Percentiles rank a stretch among this genome's conserved stretches.
Evolutionary conservation across 1,284 basidiomycete genomes (phyloP).

Genomic region (Sanguinoderma infundibulare): DNA sequence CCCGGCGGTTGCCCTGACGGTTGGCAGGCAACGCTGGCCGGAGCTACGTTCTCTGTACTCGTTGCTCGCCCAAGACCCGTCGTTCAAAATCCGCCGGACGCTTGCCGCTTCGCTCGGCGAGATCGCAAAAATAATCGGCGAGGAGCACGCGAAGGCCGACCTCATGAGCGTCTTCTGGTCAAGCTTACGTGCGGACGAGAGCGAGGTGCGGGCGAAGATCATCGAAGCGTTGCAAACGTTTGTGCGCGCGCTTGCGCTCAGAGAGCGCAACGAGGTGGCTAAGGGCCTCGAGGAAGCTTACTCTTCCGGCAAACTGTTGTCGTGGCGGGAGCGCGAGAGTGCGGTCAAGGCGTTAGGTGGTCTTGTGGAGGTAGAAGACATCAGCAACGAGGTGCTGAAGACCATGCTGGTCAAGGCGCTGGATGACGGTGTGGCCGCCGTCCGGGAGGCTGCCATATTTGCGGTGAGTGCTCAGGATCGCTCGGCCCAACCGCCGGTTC

Average conservation of each 20-base stretch:
- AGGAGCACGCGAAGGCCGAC: slow-evolving; percentile 70
- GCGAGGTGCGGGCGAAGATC: slow-evolving; percentile 74
- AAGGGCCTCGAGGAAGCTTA: slow-evolving; percentile 36
- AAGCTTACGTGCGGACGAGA: slow-evolving; percentile 61
- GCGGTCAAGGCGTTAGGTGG: slow-evolving; percentile 61
- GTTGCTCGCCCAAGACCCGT: slow-evolving; percentile 62
- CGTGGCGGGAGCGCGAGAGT: slow-evolving; percentile 87
- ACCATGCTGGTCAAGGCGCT: slow-evolving; percentile 68
- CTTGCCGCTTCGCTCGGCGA: slow-evolving; percentile 91
- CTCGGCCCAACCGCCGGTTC: slow-evolving; percentile 22
- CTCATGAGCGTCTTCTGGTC: slow-evolving; percentile 79
- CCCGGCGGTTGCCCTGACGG: slow-evolving; percentile 88
- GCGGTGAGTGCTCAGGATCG: slow-evolving; percentile 50
- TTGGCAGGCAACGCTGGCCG: slow-evolving; percentile 81
- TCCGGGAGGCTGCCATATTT: slow-evolving; percentile 78
- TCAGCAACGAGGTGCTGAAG: slow-evolving; percentile 38
- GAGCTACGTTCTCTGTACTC: slow-evolving; percentile 76
- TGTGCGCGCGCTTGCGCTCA: slow-evolving; percentile 55
- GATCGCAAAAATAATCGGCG: slow-evolving; percentile 85
- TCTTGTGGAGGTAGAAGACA: slow-evolving; percentile 37
- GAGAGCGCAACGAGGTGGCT: slow-evolving; percentile 58
- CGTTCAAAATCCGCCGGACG: slow-evolving; percentile 72
- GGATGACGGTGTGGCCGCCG: slow-evolving; percentile 82
- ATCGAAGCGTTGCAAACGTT: slow-evolving; percentile 69
- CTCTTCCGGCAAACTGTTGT: slow-evolving; percentile 69